These are phyloP conservation scores for Musa schizocarpa DNA, from an alignment of 176 grass and related monocot species.

Conservation along the genomic window DNA sequence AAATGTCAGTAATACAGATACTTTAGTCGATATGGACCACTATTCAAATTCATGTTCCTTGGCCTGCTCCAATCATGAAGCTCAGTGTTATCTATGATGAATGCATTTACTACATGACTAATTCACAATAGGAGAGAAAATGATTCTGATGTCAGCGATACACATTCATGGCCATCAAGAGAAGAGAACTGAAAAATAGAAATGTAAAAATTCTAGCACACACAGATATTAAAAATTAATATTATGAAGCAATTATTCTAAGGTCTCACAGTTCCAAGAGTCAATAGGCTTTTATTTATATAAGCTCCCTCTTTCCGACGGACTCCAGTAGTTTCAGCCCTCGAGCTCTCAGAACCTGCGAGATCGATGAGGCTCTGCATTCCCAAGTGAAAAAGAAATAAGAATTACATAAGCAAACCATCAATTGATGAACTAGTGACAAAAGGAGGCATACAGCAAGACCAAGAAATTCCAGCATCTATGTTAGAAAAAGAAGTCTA, in stretches of 20 bases:
- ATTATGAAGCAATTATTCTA: neutral
- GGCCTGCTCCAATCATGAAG: neutral
- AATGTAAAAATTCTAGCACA: neutral
- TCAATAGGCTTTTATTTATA: slow-evolving; percentile 99
- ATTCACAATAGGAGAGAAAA: neutral
- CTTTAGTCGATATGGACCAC: too few relatives aligned
- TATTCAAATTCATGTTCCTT: neutral
- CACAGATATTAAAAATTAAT: neutral
- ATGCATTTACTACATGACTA: neutral
- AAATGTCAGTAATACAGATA: too few relatives aligned
- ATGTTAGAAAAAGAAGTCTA: neutral
- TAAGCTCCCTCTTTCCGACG: slow-evolving; percentile 99
- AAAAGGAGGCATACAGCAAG: neutral
- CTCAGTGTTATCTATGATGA: neutral
- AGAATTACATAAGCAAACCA: slow-evolving; percentile 29
- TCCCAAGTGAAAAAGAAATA: slow-evolving; percentile 33
- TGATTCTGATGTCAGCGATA: too few relatives aligned
- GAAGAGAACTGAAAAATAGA: too few relatives aligned
- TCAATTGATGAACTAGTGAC: neutral
- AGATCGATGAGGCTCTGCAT: slow-evolving; percentile 99
- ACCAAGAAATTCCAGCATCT: neutral
- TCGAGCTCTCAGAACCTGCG: slow-evolving; percentile 99
- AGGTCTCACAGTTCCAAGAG: slow-evolving; percentile 79
- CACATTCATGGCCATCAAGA: too few relatives aligned
- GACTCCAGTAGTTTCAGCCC: slow-evolving; percentile 94